A percentile compares a stretch with the other conserved stretches of the same genome.
Evolutionary conservation across 2,329 filamentous ascomycete genomes (phyloP).

Genomic region (Beauveria scarabaeidicola): DNA sequence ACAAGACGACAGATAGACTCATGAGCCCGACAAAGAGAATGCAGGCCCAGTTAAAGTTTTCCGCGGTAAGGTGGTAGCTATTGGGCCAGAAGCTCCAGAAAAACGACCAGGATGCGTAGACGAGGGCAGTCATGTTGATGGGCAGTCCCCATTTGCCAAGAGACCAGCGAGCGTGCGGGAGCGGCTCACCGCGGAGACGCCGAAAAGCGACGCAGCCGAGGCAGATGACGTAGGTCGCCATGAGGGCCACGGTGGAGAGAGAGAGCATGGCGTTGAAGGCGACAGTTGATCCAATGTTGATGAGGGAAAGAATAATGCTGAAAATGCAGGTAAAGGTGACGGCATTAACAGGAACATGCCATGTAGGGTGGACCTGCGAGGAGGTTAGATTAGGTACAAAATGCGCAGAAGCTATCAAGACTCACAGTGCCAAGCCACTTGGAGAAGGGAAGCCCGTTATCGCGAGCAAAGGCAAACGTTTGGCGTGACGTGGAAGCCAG

Average conservation of each 20-base stretch:
- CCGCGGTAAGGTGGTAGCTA: constrained; percentile 10
- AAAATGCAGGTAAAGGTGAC: constrained; percentile 12
- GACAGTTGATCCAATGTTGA: constrained; percentile 14
- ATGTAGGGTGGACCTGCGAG: constrained; percentile 5
- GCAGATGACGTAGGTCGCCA: constrained; percentile 14
- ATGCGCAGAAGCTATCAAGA: not conserved
- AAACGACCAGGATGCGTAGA: constrained; percentile 12
- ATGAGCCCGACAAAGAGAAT: constrained; percentile 10
- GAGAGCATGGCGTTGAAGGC: constrained; percentile 16
- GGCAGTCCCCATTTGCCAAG: constrained; percentile 13
- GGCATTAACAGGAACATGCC: constrained; percentile 12
- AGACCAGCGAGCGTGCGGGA: constrained; percentile 12
- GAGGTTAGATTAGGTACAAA: not conserved
- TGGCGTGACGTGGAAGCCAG: constrained; percentile 6
- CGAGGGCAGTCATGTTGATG: constrained; percentile 10
- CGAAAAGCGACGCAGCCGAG: constrained; percentile 14
- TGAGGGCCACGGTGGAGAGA: constrained; percentile 13
- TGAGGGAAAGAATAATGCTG: constrained; percentile 10
- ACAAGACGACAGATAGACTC: not conserved
- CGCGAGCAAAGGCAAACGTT: constrained; percentile 10
- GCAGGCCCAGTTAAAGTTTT: constrained; percentile 14
- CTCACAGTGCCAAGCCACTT: constrained; percentile 11
- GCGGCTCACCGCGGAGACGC: constrained; percentile 11
- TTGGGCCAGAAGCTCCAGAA: constrained; percentile 17
- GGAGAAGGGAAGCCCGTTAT: constrained; percentile 11